Percentiles rank a stretch among this genome's conserved stretches.
These are phyloP conservation scores for Diutina sp. DNA, from an alignment of 1,139 yeast species.

Conservation along the genomic window DNA sequence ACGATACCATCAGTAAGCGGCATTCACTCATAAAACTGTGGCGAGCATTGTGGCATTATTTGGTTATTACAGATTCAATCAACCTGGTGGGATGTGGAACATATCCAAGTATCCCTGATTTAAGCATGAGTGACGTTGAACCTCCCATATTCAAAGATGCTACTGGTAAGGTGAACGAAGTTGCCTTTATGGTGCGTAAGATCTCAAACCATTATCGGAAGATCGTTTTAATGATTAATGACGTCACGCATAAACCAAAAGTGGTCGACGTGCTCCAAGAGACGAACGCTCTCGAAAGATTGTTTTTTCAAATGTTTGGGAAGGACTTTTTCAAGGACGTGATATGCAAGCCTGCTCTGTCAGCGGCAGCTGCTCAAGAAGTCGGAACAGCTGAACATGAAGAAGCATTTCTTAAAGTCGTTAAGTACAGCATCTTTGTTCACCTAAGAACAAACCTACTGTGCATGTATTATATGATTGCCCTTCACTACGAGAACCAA, in stretches of 20 bases:
- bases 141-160: slow-evolving; percentile 9
- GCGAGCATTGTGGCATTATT: slow-evolving; percentile 27
- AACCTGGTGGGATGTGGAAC: slow-evolving; percentile 24
- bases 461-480: slow-evolving; percentile 31
- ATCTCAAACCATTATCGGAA: slow-evolving; percentile 19
- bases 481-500: slow-evolving; percentile 28
- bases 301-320: slow-evolving; percentile 27
- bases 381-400: neutral
- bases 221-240: slow-evolving; percentile 17
- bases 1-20: slow-evolving; percentile 18
- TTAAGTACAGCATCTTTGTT: slow-evolving; percentile 22
- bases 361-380: neutral
- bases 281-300: slow-evolving; percentile 24
- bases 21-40: slow-evolving; percentile 18
- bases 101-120: slow-evolving; percentile 14
- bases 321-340: slow-evolving; percentile 30
- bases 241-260: slow-evolving; percentile 19
- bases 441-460: slow-evolving; percentile 29
- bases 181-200: slow-evolving; percentile 6
- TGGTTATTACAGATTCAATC: slow-evolving; percentile 19
- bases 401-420: slow-evolving; percentile 16
- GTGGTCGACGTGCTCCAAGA: slow-evolving; percentile 24
- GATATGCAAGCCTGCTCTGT: slow-evolving; percentile 19
- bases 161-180: slow-evolving; percentile 4
- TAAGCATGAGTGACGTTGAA: slow-evolving; percentile 22